Conservation (phyloP, 352 stramenopile genomes). For the Globisporangium parvum region DNA sequence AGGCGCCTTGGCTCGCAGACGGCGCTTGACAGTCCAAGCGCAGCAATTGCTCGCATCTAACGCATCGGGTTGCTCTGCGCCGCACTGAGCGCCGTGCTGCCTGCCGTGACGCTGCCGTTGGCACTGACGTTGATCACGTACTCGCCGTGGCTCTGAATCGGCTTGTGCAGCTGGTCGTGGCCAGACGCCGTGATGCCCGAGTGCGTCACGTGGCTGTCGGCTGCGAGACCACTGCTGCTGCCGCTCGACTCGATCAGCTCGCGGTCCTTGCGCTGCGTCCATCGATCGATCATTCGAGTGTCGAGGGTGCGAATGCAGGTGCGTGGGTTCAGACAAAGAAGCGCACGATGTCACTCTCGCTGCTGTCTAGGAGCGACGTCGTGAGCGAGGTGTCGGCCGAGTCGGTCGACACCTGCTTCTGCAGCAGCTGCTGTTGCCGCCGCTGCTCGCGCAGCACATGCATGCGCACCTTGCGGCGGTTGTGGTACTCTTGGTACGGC, state of each 20-base stretch:
- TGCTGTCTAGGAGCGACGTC: slow-evolving; percentile 12
- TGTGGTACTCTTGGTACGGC: slow-evolving; percentile 24
- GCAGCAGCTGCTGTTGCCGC: slow-evolving; percentile 11
- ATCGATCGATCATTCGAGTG: not conserved
- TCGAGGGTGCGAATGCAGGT: too few relatives aligned
- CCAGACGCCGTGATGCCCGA: slow-evolving; percentile 4
- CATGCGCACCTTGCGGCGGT: slow-evolving; percentile 21
- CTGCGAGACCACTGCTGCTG: slow-evolving; percentile 1
- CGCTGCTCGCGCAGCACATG: slow-evolving; percentile 15
- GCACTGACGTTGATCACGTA: slow-evolving; percentile 20
- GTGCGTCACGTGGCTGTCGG: not conserved
- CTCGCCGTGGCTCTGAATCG: slow-evolving; percentile 7
- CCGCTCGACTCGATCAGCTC: slow-evolving; percentile 17
- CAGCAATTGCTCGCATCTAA: too few relatives aligned
- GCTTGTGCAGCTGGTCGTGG: slow-evolving; percentile 13
- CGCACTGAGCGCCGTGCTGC: slow-evolving; percentile 4
- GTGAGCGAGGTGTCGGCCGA: slow-evolving; percentile 13
- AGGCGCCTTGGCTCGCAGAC: too few relatives aligned
- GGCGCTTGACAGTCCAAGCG: too few relatives aligned
- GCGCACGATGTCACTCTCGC: slow-evolving; percentile 17
- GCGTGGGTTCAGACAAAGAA: slow-evolving; percentile 16
- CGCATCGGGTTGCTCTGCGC: not conserved
- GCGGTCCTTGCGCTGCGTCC: slow-evolving; percentile 19
- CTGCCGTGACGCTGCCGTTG: slow-evolving; percentile 12
- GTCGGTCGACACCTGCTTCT: slow-evolving; percentile 13